phyloP scores from a whole-genome alignment of 441 rosid species.

The Lagerstroemia fauriei region DNA sequence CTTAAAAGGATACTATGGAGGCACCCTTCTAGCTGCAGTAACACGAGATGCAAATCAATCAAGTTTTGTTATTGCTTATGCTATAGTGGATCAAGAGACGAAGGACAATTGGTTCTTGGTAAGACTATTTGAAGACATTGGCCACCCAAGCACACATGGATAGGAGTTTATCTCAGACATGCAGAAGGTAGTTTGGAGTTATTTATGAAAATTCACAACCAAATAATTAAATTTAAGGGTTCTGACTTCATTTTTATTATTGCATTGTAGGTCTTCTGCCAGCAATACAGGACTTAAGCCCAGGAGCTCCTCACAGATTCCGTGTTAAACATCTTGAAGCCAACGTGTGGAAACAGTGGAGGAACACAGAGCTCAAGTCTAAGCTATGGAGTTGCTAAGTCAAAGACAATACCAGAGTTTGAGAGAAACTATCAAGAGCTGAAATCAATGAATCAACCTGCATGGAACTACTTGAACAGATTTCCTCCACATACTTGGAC shows the following conservation, averaged over 20 bases:
- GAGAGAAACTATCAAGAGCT: background rate
- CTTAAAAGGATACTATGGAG: background rate
- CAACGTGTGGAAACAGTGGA: background rate
- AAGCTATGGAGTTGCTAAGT: background rate
- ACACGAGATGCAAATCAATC: background rate
- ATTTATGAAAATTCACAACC: no score
- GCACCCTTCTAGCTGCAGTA: background rate
- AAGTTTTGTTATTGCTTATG: background rate
- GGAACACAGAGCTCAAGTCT: background rate
- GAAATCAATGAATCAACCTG: background rate
- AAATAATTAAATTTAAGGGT: no score
- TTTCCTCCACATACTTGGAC: background rate
- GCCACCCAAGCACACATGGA: background rate
- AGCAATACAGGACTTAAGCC: background rate
- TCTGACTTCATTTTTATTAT: no score
- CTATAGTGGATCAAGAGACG: background rate
- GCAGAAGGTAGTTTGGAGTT: background rate
- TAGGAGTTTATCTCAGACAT: background rate
- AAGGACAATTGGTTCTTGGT: background rate
- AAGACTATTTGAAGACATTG: background rate
- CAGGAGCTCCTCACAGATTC: background rate
- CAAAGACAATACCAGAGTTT: background rate
- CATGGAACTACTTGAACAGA: background rate
- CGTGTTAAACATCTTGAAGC: background rate
- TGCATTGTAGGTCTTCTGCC: background rate